These are phyloP conservation scores for Gamarada debralockiae DNA, from an alignment of 495 filamentous ascomycete genomes.

Conservation along the genomic window DNA sequence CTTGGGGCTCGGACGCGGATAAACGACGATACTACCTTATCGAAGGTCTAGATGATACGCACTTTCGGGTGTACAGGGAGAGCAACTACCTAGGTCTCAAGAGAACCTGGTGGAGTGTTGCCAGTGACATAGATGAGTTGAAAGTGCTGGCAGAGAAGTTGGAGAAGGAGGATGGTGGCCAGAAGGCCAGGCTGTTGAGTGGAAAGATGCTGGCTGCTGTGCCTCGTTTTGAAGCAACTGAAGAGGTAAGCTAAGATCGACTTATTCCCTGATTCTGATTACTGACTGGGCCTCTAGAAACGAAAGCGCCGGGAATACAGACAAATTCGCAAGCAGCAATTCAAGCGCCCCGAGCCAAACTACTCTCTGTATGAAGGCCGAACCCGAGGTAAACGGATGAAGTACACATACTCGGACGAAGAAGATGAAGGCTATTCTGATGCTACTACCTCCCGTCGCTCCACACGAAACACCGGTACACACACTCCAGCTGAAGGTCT, in stretches of 20 bases:
- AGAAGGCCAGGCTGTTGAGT: slow-evolving; percentile 70
- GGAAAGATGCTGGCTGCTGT: slow-evolving; percentile 76
- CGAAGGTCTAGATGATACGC: slow-evolving; percentile 90
- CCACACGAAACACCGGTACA: slow-evolving; percentile 67
- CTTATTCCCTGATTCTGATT: slow-evolving; percentile 27
- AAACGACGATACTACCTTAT: slow-evolving; percentile 92
- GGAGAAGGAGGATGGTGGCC: slow-evolving; percentile 67
- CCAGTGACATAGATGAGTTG: slow-evolving; percentile 86
- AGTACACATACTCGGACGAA: slow-evolving; percentile 92
- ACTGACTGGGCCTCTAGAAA: slow-evolving; percentile 52
- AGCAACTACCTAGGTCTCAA: slow-evolving; percentile 76
- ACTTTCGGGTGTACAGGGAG: slow-evolving; percentile 92
- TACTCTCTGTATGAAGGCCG: slow-evolving; percentile 95
- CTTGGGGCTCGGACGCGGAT: slow-evolving; percentile 88
- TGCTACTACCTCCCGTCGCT: slow-evolving; percentile 62
- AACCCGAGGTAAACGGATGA: slow-evolving; percentile 90
- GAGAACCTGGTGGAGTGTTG: slow-evolving; percentile 87
- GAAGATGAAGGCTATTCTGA: slow-evolving; percentile 74
- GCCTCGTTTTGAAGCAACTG: slow-evolving; percentile 90
- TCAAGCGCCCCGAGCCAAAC: slow-evolving; percentile 81
- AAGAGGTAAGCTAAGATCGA: slow-evolving; percentile 59
- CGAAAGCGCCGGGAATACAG: slow-evolving; percentile 91
- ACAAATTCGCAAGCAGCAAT: slow-evolving; percentile 77
- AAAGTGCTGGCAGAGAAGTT: slow-evolving; percentile 69
- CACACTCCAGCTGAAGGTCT: slow-evolving; percentile 63